phyloP scores from a whole-genome alignment of 73 alveolate species.

The Breviolum minutum region DNA sequence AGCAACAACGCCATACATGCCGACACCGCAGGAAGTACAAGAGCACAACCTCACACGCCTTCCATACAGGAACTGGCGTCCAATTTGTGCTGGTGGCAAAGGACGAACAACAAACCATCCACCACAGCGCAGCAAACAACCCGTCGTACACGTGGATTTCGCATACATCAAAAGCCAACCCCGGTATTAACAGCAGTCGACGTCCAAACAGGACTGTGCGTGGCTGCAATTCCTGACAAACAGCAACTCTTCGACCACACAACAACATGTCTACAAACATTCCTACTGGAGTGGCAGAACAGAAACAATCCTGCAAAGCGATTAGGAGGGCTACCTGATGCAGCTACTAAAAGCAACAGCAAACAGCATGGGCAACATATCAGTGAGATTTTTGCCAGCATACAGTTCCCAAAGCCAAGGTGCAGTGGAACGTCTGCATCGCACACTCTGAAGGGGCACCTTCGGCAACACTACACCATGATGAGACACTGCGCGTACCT shows the following conservation, averaged over 20 bases:
- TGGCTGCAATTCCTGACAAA: too few species aligned
- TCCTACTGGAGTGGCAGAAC: background rate
- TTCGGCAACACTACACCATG: background rate
- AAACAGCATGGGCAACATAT: background rate
- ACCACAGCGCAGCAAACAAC: constrained; percentile 4
- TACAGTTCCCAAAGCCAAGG: too few species aligned
- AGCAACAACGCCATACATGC: background rate
- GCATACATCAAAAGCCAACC: background rate
- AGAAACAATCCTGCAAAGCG: background rate
- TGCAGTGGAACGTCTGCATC: background rate
- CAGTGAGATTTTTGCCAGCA: background rate
- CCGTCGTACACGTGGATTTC: constrained; percentile 6
- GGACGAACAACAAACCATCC: background rate
- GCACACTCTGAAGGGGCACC: background rate
- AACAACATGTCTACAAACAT: background rate
- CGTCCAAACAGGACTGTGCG: background rate
- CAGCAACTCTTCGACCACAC: too few species aligned
- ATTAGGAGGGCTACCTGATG: background rate
- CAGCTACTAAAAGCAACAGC: too few species aligned
- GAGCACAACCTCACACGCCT: background rate
- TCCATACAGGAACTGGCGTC: too few species aligned
- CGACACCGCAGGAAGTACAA: background rate
- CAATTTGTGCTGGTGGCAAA: too few species aligned
- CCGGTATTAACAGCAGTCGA: constrained; percentile 2
- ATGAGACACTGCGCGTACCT: constrained; percentile 5